A percentile compares a stretch with the other conserved stretches of the same genome.
phyloP scores from a whole-genome alignment of 148 eudicot genomes.

The Pouteria glomerata region DNA sequence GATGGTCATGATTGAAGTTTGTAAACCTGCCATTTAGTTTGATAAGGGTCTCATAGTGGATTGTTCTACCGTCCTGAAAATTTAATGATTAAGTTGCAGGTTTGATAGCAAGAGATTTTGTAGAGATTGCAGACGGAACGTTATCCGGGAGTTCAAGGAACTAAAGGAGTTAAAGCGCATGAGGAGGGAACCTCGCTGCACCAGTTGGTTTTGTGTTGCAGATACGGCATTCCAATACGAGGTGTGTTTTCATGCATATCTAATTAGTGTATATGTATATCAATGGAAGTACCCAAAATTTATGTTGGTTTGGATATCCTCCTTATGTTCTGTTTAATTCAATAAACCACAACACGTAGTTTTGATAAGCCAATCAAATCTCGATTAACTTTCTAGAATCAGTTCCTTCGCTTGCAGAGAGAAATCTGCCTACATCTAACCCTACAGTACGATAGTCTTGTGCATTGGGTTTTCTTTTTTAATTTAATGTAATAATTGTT shows the following conservation, averaged over 20 bases:
- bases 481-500: constrained; percentile 1
- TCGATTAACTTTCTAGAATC: background rate
- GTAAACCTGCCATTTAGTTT: background rate
- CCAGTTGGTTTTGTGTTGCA: constrained; percentile 93
- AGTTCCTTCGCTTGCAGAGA: no score
- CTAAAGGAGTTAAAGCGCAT: constrained; percentile 89
- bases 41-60: constrained; percentile 1
- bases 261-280: background rate
- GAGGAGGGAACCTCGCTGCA: constrained; percentile 77
- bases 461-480: no score
- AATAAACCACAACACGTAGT: background rate
- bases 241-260: constrained; percentile 35
- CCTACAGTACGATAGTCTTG: no score
- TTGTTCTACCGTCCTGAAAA: constrained; percentile 8
- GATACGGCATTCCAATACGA: constrained; percentile 90
- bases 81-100: constrained; percentile 37
- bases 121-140: constrained; percentile 96
- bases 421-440: no score
- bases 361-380: constrained; percentile 1
- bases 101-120: constrained; percentile 97
- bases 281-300: background rate
- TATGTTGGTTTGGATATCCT: no score
- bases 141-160: constrained; percentile 92
- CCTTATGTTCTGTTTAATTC: background rate
- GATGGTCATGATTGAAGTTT: background rate